A percentile compares a stretch with the other conserved stretches of the same genome.
Conservation (phyloP, 768 basidiomycete species). For the Ramaria rubella region DNA sequence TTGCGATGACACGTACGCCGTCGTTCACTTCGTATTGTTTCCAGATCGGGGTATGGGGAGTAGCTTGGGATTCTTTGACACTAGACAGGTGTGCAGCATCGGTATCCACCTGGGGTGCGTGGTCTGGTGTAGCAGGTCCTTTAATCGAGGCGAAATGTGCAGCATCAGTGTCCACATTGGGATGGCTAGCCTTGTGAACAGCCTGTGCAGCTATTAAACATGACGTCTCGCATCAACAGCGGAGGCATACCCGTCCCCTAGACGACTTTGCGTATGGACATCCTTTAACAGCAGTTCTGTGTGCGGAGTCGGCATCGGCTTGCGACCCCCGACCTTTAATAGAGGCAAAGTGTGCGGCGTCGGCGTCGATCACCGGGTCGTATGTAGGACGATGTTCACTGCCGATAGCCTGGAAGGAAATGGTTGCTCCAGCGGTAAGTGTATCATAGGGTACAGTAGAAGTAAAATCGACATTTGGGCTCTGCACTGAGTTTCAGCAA, state of each 20-base stretch:
- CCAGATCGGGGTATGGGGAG: constrained; percentile 36
- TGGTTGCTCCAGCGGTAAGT: constrained; percentile 48
- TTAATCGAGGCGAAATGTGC: constrained; percentile 13
- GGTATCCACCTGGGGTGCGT: constrained; percentile 28
- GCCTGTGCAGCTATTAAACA: background rate
- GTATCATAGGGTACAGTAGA: constrained; percentile 45
- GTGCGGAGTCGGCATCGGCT: background rate
- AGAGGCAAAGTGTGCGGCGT: background rate
- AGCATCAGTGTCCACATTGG: background rate
- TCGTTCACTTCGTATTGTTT: constrained; percentile 49
- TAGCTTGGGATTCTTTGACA: background rate
- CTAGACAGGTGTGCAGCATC: background rate
- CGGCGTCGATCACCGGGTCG: background rate
- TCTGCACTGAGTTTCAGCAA: too few species aligned
- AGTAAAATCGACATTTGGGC: background rate
- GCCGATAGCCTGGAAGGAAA: constrained; percentile 41
- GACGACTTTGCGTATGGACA: background rate
- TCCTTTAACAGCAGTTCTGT: background rate
- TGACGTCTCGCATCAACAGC: too few species aligned
- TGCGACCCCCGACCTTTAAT: background rate
- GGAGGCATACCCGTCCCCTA: too few species aligned
- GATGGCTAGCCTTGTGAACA: too few species aligned
- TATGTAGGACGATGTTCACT: background rate
- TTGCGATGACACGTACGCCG: constrained; percentile 46
- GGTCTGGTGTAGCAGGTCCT: constrained; percentile 25